Base-by-base conservation (phyloP, 2,329 filamentous ascomycete genomes). In the Clonostachys solani region DNA sequence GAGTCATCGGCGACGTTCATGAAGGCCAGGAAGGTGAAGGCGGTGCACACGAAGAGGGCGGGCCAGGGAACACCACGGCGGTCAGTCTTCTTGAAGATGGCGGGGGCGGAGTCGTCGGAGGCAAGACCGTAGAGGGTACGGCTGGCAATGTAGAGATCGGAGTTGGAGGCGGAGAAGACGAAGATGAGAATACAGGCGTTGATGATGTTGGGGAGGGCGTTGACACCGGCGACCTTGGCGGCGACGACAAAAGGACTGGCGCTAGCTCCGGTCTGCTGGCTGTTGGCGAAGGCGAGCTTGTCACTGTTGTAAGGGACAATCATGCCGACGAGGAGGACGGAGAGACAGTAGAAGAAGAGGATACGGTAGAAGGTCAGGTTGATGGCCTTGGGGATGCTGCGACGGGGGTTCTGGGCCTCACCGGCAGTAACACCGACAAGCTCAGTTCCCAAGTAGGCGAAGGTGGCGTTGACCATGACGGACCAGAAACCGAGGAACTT, bases 321-420 rank as follows among this genome's bases (percentile, higher is more conserved):
- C 77, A 89, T 88, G 59, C 87, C 87, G 47, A 92, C 72, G 45
- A 92, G 75, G 45, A 92, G 76, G 35, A 91, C 85, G 18, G 80
- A 84, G 49, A 89, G 65, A 57, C 83, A 76, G 73, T 92, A 92
- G 74, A 92, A 92, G 70, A 92, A 72, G 54, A 89, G 67, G 62
- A 92, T 92, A 49, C 88, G 87, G 72, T 81, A 92, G 67, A 92
- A 92, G 54, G 87, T 91, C 44, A 90, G 75, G 62, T 83, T 86
- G 73, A 91, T 91, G 46, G 87, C 87, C 50, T 83, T 81, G 7
- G 88, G 88, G 51, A 92, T 84, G 15, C 83, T 87, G 63, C 80
- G 81, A 60, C 87, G 82, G 1, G 88, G 88, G 67, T 91, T 91
- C 68, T 90, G 84, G 0, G 87, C 86, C 66, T 91, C 38, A 23